phyloP scores from a whole-genome alignment of 2,329 filamentous ascomycete genomes.

The Hymenoscyphus albidus region DNA sequence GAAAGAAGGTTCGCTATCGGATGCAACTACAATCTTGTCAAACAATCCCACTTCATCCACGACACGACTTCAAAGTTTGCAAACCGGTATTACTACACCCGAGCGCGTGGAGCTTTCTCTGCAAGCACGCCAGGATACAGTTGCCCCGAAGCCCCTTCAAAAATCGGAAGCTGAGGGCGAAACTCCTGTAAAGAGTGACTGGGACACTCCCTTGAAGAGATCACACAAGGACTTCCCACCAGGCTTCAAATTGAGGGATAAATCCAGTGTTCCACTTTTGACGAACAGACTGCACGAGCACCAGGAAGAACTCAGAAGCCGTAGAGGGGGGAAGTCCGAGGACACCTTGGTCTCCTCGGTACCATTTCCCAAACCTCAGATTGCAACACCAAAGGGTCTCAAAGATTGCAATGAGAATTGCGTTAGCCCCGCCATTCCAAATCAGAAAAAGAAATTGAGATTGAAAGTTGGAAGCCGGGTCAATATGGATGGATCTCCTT shows the following conservation, averaged over 20 bases:
- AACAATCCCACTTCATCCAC: background rate
- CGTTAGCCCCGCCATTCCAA: background rate
- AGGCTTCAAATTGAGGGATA: conserved; percentile 8
- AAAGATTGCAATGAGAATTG: background rate
- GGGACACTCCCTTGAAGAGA: conserved; percentile 14
- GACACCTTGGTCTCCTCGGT: background rate
- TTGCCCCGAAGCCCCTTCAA: background rate
- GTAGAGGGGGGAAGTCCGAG: conserved; percentile 11
- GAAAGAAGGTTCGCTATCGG: background rate
- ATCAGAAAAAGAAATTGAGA: conserved; percentile 3
- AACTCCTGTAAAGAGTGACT: background rate
- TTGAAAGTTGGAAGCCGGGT: background rate
- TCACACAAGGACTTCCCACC: conserved; percentile 8
- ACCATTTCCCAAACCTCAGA: background rate
- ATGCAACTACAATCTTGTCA: background rate
- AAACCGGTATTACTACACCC: background rate
- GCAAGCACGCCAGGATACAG: background rate
- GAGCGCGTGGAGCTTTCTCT: conserved; percentile 4
- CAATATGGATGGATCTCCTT: background rate
- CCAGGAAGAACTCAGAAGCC: conserved; percentile 17
- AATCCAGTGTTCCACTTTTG: conserved; percentile 11
- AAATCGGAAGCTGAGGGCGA: background rate
- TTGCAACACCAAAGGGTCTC: background rate
- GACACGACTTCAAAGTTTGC: background rate
- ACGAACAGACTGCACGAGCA: conserved; percentile 18